Evolutionary conservation across 768 basidiomycete species (phyloP).

Genomic region (Omphalotus guepiniiformis): DNA sequence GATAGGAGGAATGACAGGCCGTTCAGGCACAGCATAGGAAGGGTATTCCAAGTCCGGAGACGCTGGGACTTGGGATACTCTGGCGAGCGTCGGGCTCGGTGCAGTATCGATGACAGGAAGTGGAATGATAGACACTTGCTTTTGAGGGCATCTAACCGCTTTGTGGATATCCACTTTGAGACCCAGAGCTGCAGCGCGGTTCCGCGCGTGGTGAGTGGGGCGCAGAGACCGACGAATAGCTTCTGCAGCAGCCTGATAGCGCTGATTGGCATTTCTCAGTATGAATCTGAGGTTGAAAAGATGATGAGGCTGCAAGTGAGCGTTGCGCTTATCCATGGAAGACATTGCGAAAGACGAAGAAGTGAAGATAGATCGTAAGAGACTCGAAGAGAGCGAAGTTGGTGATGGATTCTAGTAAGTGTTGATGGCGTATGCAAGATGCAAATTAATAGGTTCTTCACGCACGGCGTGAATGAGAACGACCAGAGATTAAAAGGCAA

Average conservation of each 20-base stretch:
- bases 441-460: constrained; percentile 4
- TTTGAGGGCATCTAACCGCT: constrained; percentile 36
- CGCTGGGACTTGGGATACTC: no score
- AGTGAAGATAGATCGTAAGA: not conserved
- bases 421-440: no score
- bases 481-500: constrained; percentile 4
- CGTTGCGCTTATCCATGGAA: constrained; percentile 1
- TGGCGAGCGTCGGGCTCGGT: constrained; percentile 11
- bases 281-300: constrained; percentile 34
- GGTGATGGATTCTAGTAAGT: constrained; percentile 9
- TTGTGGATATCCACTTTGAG: constrained; percentile 40
- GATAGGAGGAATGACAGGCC: constrained; percentile 6
- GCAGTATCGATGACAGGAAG: constrained; percentile 31
- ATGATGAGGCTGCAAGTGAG: constrained; percentile 21
- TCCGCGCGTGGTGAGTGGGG: constrained; percentile 44
- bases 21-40: not conserved
- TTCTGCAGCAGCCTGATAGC: constrained; percentile 34
- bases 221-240: constrained; percentile 29
- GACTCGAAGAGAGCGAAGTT: not conserved
- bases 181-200: constrained; percentile 38
- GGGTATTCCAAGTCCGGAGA: constrained; percentile 13
- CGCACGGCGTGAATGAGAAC: constrained; percentile 1
- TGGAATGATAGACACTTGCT: constrained; percentile 35
- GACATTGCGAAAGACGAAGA: constrained; percentile 1
- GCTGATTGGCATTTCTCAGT: constrained; percentile 40